Conservation (phyloP, 2,329 filamentous ascomycete species). For the Colletotrichum paranaense region DNA sequence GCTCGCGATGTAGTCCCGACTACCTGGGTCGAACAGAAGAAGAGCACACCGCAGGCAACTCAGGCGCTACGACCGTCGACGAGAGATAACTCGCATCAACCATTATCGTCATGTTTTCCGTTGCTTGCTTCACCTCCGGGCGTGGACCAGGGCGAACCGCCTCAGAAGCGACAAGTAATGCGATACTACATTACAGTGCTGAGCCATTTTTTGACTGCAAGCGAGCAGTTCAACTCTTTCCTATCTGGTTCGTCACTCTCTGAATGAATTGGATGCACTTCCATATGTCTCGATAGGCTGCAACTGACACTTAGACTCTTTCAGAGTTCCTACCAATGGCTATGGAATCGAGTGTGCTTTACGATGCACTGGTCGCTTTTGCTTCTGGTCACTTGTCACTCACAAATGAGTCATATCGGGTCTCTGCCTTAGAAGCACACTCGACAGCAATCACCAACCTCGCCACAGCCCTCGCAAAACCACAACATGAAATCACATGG, state of each 20-base stretch:
- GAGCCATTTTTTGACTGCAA: constrained; percentile 24
- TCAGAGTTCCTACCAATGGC: constrained; percentile 36
- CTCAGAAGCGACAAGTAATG: constrained; percentile 28
- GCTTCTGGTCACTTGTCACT: constrained; percentile 33
- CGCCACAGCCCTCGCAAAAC: constrained; percentile 8
- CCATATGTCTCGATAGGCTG: neutral
- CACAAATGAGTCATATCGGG: constrained; percentile 11
- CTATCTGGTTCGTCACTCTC: constrained; percentile 13
- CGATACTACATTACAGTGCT: constrained; percentile 30
- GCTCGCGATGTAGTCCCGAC: constrained; percentile 33
- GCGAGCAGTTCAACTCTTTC: constrained; percentile 32
- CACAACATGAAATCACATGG: constrained; percentile 23
- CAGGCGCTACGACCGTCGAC: neutral
- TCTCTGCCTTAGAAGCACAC: constrained; percentile 25
- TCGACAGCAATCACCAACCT: constrained; percentile 28
- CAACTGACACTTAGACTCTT: neutral
- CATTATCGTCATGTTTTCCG: neutral
- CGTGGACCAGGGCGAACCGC: constrained; percentile 10
- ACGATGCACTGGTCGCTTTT: constrained; percentile 32
- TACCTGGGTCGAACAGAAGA: constrained; percentile 22
- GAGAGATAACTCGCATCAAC: neutral
- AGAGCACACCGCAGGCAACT: neutral
- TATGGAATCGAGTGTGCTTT: constrained; percentile 34
- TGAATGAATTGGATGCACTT: rapidly evolving
- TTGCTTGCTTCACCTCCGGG: neutral